Evolutionary conservation across 148 eudicot genomes (phyloP), one percentile per base, ranked within the genome.

Genomic region (Cornus kousa): DNA sequence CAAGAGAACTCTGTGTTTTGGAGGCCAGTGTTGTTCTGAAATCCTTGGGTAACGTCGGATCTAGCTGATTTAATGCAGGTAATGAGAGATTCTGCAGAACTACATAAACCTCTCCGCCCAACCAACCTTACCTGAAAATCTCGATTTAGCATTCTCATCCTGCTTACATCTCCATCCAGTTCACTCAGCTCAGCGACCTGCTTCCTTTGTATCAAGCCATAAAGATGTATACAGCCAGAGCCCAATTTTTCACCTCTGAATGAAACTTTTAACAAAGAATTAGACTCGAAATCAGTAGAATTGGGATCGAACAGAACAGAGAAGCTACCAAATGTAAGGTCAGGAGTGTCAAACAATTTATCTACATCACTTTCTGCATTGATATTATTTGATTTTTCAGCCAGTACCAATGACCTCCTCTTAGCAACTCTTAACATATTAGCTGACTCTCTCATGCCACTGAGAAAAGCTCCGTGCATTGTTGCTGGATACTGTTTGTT

Each of bases 381-480:
- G 50, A 6, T 23, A 73, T 75, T 75, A 73, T 83, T 85, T 31
- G 69, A 48, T 60, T 78, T 81, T 65, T 77, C 85, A 69, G 74
- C 74, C 55, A 79, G 35, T 57, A 82, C 40, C 70, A 19, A 28
- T 72, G 87, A 83, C 79, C 91, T 89, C 78, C 84, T 90, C 81
- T 84, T 82, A 33, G 93, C 90, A 69, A 89, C 89, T 77, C 91
- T 91, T 67, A 92, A 65, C 72, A 96, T 93, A 69, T 96, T 89
- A 43, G 99, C 98, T 74, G 99, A 97, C 85, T 96, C 99, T 81
- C 99, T 89, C 98, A 96, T 92, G 50, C 99, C 99, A 76, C 99
- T 96, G 20, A 96, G 90, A 67, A 94, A 96, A 67, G 99, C 99
- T 73, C 99, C 99, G 17, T 96, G 99, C 99, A 96, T 96, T 5